Base-by-base conservation (phyloP, 2,329 filamentous ascomycete species). In the Ascomycota sp. region DNA sequence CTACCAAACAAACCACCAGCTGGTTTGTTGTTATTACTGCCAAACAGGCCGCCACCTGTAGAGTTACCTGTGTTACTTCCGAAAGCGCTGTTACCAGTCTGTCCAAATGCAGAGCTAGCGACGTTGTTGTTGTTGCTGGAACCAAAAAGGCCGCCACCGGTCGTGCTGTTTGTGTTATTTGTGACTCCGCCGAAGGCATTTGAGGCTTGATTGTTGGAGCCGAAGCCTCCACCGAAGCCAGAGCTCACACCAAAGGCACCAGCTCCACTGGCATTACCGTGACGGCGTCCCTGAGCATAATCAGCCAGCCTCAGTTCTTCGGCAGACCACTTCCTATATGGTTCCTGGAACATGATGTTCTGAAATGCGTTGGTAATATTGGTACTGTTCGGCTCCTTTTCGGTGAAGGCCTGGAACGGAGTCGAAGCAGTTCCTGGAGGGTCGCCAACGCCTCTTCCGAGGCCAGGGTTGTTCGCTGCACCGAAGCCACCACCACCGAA, bases 261-360 rank as follows among this genome's bases (percentile, higher is more conserved):
- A 42, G 83, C 77, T 25, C 81, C 82, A 39, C 76, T 81, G 30
- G 68, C 66, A 53, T 86, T 92, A 27, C 84, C 89, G 50, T 70
- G 81, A 35, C 76, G 76, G 38, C 84, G 73, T 33, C 84, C 84
- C 53, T 84, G 78, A 38, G 75, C 69, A 51, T 98, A 98, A 54
- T 98, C 89, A 31, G 72, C 81, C 39, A 92, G 55, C 47, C 80
- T 67, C 35, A 89, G 57, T 52, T 89, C 76, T 45, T 80, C 89
- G n/a, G 80, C 70, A 8, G 86, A 93, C 61, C 77, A 95, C 51
- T 89, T 91, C 52, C 74, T 75, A 58, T 86, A 91, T 1, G 76
- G 68, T 21, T 75, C 72, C 56, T 78, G 75, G 51, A 86, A 83
- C 16, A 76, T 59, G 36, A 91, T 71, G 43, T 73, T 86, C 53